These are phyloP conservation scores for Fusarium nygamai DNA, from an alignment of 2,329 filamentous ascomycete genomes.

Conservation along the genomic window DNA sequence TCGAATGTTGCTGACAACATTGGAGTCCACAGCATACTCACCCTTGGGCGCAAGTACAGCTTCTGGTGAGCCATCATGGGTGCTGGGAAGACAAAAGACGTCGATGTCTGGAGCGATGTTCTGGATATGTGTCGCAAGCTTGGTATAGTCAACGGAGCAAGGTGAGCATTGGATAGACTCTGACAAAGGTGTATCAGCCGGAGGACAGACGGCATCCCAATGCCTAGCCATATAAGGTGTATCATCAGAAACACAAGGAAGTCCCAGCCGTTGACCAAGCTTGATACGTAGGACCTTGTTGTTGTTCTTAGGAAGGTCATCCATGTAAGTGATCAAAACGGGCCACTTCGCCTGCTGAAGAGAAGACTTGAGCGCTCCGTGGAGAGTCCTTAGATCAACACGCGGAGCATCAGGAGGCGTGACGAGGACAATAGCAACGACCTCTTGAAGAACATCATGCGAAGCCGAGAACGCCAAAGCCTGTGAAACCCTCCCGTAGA, in stretches of 20 bases:
- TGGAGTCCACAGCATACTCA: rapidly evolving
- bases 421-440: background rate
- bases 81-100: background rate
- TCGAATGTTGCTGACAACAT: background rate
- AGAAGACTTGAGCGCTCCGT: background rate
- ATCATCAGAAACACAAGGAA: background rate
- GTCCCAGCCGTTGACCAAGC: background rate
- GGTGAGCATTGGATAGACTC: background rate
- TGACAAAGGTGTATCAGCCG: background rate
- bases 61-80: background rate
- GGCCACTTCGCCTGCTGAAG: conserved; percentile 10
- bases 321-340: background rate
- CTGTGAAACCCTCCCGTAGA: background rate
- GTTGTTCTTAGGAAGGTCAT: conserved; percentile 13
- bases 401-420: background rate
- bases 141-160: background rate
- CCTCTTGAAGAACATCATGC: conserved; percentile 9
- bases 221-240: background rate
- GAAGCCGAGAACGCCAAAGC: background rate
- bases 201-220: background rate
- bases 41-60: background rate
- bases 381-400: background rate
- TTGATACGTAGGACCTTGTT: conserved; percentile 4
- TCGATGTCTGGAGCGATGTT: background rate
- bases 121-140: background rate